Evolutionary conservation across 768 basidiomycete genomes (phyloP).

Genomic region (Boletus rubroflammeus): DNA sequence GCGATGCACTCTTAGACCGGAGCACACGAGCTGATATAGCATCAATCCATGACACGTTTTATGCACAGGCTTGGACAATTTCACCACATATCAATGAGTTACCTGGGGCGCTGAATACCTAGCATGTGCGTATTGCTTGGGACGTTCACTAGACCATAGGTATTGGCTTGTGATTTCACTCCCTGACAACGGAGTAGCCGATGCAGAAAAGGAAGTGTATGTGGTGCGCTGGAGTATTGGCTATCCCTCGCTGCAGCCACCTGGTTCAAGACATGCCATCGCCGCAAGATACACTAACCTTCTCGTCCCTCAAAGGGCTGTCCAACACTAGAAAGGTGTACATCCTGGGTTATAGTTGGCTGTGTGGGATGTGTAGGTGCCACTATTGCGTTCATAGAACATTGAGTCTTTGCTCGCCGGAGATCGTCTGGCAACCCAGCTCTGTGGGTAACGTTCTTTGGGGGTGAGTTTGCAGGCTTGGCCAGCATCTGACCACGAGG

Average conservation of each 20-base stretch:
- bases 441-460: conserved; percentile 68
- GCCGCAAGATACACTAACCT: background rate
- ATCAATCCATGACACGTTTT: background rate
- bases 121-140: background rate
- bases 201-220: background rate
- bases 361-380: conserved; percentile 68
- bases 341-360: conserved; percentile 54
- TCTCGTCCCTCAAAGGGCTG: background rate
- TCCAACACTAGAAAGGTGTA: conserved; percentile 37
- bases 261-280: background rate
- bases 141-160: background rate
- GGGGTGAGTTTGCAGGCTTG: conserved; percentile 34
- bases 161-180: background rate
- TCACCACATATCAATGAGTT: background rate
- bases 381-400: background rate
- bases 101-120: background rate
- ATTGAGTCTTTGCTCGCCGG: background rate
- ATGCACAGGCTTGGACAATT: background rate
- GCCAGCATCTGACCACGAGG: too few relatives aligned
- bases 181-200: background rate
- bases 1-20: conserved; percentile 41
- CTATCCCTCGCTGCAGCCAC: background rate
- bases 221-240: too few relatives aligned
- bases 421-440: conserved; percentile 15
- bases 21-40: background rate